Evolutionary conservation across 768 basidiomycete genomes (phyloP).

Genomic region (Lyophyllum semitale): DNA sequence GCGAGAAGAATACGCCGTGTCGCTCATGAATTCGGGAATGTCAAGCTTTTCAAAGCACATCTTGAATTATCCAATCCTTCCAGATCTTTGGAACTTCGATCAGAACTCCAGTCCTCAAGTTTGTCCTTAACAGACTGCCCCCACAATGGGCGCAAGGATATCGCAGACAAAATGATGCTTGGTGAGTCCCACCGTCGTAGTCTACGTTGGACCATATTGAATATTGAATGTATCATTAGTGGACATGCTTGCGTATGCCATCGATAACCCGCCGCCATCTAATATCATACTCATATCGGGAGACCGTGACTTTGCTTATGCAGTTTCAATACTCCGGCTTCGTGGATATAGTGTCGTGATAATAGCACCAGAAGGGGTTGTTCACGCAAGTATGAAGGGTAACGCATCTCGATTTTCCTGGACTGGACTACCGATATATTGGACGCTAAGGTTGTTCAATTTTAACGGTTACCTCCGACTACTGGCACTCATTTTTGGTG

Average conservation of each 20-base stretch:
- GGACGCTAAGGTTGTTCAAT: background rate
- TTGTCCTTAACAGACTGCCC: slow-evolving; percentile 41
- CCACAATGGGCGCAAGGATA: slow-evolving; percentile 31
- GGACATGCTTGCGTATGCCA: slow-evolving; percentile 65
- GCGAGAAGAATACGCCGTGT: too few species aligned
- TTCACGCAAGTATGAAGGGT: slow-evolving; percentile 46
- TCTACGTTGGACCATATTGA: background rate
- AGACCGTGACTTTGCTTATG: slow-evolving; percentile 66
- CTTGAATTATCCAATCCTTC: too few species aligned
- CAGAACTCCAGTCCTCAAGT: slow-evolving; percentile 49
- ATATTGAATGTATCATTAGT: slow-evolving; percentile 35
- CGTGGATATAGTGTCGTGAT: slow-evolving; percentile 53
- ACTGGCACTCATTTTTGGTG: background rate
- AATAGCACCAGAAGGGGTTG: slow-evolving; percentile 35
- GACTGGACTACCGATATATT: slow-evolving; percentile 49
- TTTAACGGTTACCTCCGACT: background rate
- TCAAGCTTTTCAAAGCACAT: too few species aligned
- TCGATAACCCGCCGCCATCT: slow-evolving; percentile 54
- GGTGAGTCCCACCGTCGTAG: slow-evolving; percentile 32
- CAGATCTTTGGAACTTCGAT: too few species aligned
- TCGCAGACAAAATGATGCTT: slow-evolving; percentile 49
- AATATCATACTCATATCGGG: slow-evolving; percentile 65
- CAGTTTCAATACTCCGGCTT: slow-evolving; percentile 54
- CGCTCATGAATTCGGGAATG: too few species aligned
- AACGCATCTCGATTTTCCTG: slow-evolving; percentile 55